Evolutionary conservation across 208 protist genomes (phyloP).

Genomic region (Chromosphaera perkinsii): DNA sequence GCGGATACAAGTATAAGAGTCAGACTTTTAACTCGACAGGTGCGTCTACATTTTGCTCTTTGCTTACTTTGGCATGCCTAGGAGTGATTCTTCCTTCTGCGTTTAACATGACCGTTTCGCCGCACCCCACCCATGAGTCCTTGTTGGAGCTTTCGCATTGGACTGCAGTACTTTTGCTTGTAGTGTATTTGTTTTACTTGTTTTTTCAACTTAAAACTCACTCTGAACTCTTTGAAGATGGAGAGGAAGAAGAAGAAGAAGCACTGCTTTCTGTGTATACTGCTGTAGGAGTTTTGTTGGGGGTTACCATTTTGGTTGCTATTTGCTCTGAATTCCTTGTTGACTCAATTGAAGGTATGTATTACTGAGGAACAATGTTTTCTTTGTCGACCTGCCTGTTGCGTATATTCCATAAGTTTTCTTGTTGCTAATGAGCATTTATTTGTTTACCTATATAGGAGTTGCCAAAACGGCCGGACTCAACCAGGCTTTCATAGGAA

Average conservation of each 20-base stretch:
- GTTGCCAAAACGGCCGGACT: too few species aligned
- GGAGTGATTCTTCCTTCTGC: constrained; percentile 13
- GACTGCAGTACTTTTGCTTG: background rate
- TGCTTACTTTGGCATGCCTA: constrained; percentile 20
- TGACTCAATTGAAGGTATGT: constrained; percentile 41
- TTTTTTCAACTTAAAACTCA: constrained; percentile 47
- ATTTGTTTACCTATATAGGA: too few species aligned
- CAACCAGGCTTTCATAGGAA: constrained; percentile 53
- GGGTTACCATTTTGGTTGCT: constrained; percentile 38
- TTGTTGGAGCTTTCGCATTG: background rate
- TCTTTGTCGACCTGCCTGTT: too few species aligned
- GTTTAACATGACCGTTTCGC: constrained; percentile 23
- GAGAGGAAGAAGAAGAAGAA: constrained; percentile 42
- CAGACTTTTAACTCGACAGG: constrained; percentile 38
- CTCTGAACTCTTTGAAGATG: constrained; percentile 39
- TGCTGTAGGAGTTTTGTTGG: constrained; percentile 16
- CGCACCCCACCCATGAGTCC: background rate
- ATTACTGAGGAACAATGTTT: too few species aligned
- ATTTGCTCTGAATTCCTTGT: constrained; percentile 46
- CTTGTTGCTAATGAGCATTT: too few species aligned
- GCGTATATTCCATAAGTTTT: too few species aligned
- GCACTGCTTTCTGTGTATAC: constrained; percentile 48
- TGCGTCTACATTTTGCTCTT: constrained; percentile 17
- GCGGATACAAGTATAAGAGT: constrained; percentile 28
- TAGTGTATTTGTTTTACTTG: constrained; percentile 22